Evolutionary conservation across 805 yeast species (phyloP).

Genomic region (Cyberlindnera xishuangbannaensis): DNA sequence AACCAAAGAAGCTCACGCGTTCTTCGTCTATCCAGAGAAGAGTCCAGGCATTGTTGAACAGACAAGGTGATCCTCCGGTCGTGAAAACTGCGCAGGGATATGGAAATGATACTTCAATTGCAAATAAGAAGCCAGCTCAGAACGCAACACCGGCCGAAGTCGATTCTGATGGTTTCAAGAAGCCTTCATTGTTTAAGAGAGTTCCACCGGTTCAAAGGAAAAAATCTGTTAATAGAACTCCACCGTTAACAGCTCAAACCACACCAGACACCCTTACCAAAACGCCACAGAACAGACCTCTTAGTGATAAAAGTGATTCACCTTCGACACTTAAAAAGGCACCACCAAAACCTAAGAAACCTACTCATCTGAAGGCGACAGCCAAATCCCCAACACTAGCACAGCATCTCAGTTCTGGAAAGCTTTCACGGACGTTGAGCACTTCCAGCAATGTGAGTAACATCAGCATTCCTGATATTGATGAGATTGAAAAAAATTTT

Average conservation of each 20-base stretch:
- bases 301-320: constrained; percentile 7
- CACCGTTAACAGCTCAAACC: constrained; percentile 23
- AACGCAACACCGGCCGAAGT: constrained; percentile 4
- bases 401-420: constrained; percentile 3
- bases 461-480: constrained; percentile 45
- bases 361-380: constrained; percentile 42
- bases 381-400: constrained; percentile 10
- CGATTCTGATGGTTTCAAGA: constrained; percentile 25
- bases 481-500: constrained; percentile 53
- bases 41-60: constrained; percentile 26
- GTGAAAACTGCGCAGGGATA: constrained; percentile 72
- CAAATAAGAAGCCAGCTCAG: constrained; percentile 27
- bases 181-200: constrained; percentile 17
- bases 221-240: constrained; percentile 21
- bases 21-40: constrained; percentile 26
- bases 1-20: constrained; percentile 12
- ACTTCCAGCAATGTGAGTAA: constrained; percentile 29
- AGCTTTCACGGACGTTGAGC: constrained; percentile 12
- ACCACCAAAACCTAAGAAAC: constrained; percentile 65
- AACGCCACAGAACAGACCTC: constrained; percentile 10
- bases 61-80: constrained; percentile 37
- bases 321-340: constrained; percentile 21
- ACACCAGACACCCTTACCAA: constrained; percentile 24
- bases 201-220: constrained; percentile 15
- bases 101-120: constrained; percentile 66